Percentiles rank a stretch among this genome's conserved stretches.
Conservation (phyloP, 2,329 filamentous ascomycete species). For the Fusarium lateritium region DNA sequence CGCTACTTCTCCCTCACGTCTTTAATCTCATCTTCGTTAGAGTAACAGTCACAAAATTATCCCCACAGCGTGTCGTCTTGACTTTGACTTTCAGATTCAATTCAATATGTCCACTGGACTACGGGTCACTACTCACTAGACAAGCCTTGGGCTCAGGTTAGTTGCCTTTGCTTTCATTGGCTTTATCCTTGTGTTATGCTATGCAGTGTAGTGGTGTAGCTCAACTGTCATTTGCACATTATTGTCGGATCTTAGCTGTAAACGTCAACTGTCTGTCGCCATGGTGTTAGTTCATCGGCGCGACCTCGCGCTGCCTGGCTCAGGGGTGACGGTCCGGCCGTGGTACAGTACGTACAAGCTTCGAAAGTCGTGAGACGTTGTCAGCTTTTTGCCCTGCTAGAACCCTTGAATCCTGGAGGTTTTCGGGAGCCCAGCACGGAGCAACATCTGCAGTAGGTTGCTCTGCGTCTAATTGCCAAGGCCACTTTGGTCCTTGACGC, state of each 20-base stretch:
- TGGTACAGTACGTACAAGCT: constrained; percentile 33
- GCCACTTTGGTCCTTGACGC: constrained; percentile 12
- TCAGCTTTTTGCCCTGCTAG: constrained; percentile 39
- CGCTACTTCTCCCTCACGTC: constrained; percentile 25
- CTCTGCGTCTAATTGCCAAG: constrained; percentile 26
- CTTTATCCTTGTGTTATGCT: constrained; percentile 9
- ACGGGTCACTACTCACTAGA: constrained; percentile 26
- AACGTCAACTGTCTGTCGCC: constrained; percentile 22
- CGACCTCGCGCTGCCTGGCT: constrained; percentile 38
- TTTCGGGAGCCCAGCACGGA: constrained; percentile 20
- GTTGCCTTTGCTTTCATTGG: constrained; percentile 18
- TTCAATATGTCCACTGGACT: constrained; percentile 33
- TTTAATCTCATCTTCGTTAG: constrained; percentile 1
- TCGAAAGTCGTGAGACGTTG: constrained; percentile 43
- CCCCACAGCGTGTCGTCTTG: constrained; percentile 23
- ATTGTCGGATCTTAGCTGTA: constrained; percentile 35
- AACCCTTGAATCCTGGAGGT: constrained; percentile 30
- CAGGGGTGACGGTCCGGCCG: constrained; percentile 42
- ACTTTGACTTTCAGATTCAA: constrained; percentile 6
- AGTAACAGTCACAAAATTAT: constrained; percentile 1
- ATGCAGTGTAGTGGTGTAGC: constrained; percentile 4
- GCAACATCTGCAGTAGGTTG: constrained; percentile 28
- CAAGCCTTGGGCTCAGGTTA: constrained; percentile 23
- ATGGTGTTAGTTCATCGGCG: constrained; percentile 34
- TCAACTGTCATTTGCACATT: constrained; percentile 39